Conservation (phyloP, 345 rosid genomes). For the Psidium guajava region DNA sequence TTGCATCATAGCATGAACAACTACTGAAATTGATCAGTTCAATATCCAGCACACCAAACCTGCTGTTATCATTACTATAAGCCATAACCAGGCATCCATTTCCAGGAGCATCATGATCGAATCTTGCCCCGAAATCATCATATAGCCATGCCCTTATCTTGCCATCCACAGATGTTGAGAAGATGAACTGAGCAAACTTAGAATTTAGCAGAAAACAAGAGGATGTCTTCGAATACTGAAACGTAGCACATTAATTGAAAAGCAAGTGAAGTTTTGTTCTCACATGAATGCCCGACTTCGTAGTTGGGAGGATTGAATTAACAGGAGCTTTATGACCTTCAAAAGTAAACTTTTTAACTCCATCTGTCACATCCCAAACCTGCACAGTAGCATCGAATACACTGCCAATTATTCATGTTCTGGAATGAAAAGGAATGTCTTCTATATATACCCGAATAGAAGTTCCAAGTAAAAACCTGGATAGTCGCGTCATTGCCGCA, state of each 20-base stretch:
- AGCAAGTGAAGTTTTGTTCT: neutral
- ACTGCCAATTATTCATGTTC: neutral
- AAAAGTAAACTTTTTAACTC: slow-evolving; percentile 37
- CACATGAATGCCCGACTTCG: slow-evolving; percentile 47
- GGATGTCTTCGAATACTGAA: neutral
- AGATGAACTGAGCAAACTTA: slow-evolving; percentile 16
- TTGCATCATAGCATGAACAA: neutral
- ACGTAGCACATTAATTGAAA: neutral
- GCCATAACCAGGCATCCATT: slow-evolving; percentile 17
- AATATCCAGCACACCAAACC: slow-evolving; percentile 4
- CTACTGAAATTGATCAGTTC: neutral
- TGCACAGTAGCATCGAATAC: slow-evolving; percentile 1
- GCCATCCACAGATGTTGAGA: slow-evolving; percentile 36
- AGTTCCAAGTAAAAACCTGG: slow-evolving; percentile 34
- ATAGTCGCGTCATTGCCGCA: slow-evolving; percentile 81
- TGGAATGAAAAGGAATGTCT: neutral
- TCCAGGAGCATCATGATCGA: slow-evolving; percentile 29
- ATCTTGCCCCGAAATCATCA: slow-evolving; percentile 15
- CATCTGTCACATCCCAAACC: slow-evolving; percentile 61
- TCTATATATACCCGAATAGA: neutral
- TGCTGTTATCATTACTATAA: slow-evolving; percentile 11
- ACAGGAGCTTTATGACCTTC: slow-evolving; percentile 77
- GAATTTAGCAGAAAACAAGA: neutral
- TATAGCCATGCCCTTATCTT: slow-evolving; percentile 30
- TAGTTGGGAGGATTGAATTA: slow-evolving; percentile 58